Conservation (phyloP, 345 rosid genomes). For the Arabidopsis arenosa region DNA sequence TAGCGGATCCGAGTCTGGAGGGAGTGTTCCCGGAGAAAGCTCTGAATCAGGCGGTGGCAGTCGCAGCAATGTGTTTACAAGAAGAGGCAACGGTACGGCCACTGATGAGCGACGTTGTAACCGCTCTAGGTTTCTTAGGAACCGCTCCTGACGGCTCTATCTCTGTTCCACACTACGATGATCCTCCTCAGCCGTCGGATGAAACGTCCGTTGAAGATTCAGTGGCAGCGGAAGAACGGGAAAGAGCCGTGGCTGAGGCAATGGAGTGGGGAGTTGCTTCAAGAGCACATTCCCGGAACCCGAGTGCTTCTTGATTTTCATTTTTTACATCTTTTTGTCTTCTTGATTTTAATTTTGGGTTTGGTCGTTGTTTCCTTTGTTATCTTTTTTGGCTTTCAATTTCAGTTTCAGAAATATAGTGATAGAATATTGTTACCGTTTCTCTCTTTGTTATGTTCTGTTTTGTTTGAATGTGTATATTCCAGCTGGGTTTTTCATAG, state of each 20-base stretch:
- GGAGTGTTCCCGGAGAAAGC: slow-evolving; percentile 65
- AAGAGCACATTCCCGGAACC: slow-evolving; percentile 45
- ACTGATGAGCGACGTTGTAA: slow-evolving; percentile 75
- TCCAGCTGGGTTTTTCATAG: slow-evolving; percentile 41
- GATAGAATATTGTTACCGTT: slow-evolving; percentile 28
- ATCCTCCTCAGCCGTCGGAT: neutral
- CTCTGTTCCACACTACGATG: slow-evolving; percentile 42
- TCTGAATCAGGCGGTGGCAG: slow-evolving; percentile 79
- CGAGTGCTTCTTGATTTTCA: slow-evolving; percentile 40
- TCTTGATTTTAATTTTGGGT: slow-evolving; percentile 20
- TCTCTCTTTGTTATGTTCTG: slow-evolving; percentile 22
- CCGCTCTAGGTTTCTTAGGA: slow-evolving; percentile 76
- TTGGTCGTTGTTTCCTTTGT: slow-evolving; percentile 3
- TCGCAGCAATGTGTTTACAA: slow-evolving; percentile 87
- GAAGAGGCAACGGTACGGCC: slow-evolving; percentile 81
- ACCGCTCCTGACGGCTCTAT: slow-evolving; percentile 44
- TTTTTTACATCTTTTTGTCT: neutral
- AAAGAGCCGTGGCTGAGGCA: slow-evolving; percentile 70
- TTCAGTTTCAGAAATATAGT: slow-evolving; percentile 23
- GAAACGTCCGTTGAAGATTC: slow-evolving; percentile 33
- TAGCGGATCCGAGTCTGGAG: slow-evolving; percentile 72
- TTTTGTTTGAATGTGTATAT: slow-evolving; percentile 31
- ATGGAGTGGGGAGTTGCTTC: slow-evolving; percentile 69
- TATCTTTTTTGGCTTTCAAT: slow-evolving; percentile 7
- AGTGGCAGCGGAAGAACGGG: slow-evolving; percentile 43